Conservation (phyloP, 768 basidiomycete genomes). For the Boletus pseudopeckii region DNA sequence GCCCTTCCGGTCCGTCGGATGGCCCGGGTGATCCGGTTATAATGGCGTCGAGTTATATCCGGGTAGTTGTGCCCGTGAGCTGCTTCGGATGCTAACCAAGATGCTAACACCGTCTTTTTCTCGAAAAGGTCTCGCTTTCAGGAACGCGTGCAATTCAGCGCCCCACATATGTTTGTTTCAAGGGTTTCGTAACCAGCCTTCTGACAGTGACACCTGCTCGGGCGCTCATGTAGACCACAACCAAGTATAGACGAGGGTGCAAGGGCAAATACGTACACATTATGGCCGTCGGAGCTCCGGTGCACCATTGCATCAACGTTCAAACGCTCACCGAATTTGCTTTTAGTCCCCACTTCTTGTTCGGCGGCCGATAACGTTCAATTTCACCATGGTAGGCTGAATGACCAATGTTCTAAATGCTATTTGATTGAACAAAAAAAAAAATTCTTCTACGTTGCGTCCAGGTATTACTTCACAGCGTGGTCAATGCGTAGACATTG, state of each 20-base stretch:
- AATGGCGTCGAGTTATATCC: no score
- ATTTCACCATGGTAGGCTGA: background rate
- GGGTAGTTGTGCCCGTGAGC: no score
- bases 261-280: background rate
- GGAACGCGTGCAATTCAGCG: background rate
- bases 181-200: background rate
- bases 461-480: constrained; percentile 31
- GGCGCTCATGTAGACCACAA: background rate
- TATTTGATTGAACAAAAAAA: no score
- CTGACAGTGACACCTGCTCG: background rate
- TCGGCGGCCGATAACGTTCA: background rate
- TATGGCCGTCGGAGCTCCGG: background rate
- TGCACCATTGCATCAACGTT: background rate
- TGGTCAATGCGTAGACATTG: constrained; percentile 73
- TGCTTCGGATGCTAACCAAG: background rate
- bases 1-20: background rate
- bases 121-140: background rate
- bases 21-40: no score
- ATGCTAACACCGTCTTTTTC: background rate
- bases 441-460: background rate
- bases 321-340: background rate
- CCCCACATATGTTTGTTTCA: background rate
- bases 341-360: background rate
- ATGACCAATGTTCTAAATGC: background rate
- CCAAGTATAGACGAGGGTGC: background rate